A percentile compares a stretch with the other conserved stretches of the same genome.
These are phyloP conservation scores for Fagus sylvatica DNA, from an alignment of 306 rosid genomes.

Conservation along the genomic window DNA sequence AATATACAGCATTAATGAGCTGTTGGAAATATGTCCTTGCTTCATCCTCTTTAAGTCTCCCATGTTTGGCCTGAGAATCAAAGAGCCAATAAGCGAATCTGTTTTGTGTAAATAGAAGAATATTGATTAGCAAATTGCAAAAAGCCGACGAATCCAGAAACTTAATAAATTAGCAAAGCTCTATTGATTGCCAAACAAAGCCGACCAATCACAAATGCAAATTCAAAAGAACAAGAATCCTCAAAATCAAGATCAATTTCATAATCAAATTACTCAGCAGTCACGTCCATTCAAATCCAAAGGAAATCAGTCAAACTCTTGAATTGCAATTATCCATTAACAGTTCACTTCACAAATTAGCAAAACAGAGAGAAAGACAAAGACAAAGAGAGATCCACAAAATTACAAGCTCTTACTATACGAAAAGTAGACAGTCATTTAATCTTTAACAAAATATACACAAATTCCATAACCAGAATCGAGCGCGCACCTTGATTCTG, in stretches of 20 bases:
- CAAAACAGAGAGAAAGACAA: not conserved
- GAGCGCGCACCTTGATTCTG: not conserved
- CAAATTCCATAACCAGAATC: not conserved
- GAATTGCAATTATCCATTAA: not conserved
- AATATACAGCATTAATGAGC: conserved; percentile 89
- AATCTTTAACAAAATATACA: not conserved
- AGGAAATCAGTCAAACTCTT: not conserved
- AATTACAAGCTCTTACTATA: not conserved
- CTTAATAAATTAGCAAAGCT: too few relatives aligned
- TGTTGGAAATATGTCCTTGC: conserved; percentile 91
- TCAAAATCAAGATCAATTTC: too few relatives aligned
- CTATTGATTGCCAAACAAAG: too few relatives aligned
- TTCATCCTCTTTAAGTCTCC: conserved; percentile 84
- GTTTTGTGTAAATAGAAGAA: too few relatives aligned
- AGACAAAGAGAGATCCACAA: not conserved
- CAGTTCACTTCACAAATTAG: not conserved
- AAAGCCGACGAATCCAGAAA: too few relatives aligned
- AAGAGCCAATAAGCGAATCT: conserved; percentile 14
- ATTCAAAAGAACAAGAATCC: too few relatives aligned
- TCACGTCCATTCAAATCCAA: not conserved
- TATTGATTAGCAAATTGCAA: too few relatives aligned
- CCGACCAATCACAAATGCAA: too few relatives aligned
- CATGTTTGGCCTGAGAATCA: conserved; percentile 63
- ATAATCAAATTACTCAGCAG: too few relatives aligned
- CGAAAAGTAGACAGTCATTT: not conserved